Conservation (phyloP, 2,329 filamentous ascomycete genomes). For the Aspergillus brunneoviolaceus region DNA sequence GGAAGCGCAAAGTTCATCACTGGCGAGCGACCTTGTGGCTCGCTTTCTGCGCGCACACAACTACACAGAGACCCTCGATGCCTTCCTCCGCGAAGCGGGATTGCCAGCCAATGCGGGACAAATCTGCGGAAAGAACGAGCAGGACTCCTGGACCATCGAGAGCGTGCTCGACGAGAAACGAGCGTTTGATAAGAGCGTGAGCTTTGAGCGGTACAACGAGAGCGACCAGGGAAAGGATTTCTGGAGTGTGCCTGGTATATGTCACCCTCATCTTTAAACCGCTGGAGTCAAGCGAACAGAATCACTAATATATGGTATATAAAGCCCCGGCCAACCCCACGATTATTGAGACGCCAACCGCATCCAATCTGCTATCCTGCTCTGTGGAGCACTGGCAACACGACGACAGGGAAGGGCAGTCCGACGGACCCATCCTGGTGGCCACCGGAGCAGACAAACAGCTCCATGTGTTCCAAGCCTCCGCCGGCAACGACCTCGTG, state of each 20-base stretch:
- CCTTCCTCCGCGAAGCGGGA: slow-evolving; percentile 59
- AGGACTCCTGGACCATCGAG: slow-evolving; percentile 56
- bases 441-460: slow-evolving; percentile 50
- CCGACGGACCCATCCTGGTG: slow-evolving; percentile 30
- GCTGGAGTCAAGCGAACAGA: slow-evolving; percentile 11
- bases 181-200: slow-evolving; percentile 55
- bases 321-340: slow-evolving; percentile 49
- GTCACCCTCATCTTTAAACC: too few species aligned
- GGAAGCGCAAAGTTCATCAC: slow-evolving; percentile 12
- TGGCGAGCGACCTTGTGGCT: slow-evolving; percentile 41
- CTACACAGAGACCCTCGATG: slow-evolving; percentile 53
- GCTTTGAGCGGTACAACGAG: slow-evolving; percentile 56
- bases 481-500: slow-evolving; percentile 19
- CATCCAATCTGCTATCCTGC: slow-evolving; percentile 55
- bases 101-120: slow-evolving; percentile 53
- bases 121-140: slow-evolving; percentile 20
- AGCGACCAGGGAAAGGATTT: slow-evolving; percentile 40
- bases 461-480: slow-evolving; percentile 46
- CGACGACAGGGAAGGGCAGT: slow-evolving; percentile 12
- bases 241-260: slow-evolving; percentile 50
- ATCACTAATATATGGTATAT: background rate
- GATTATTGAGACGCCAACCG: slow-evolving; percentile 45
- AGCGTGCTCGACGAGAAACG: slow-evolving; percentile 61
- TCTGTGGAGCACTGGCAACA: slow-evolving; percentile 43
- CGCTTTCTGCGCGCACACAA: slow-evolving; percentile 45